Evolutionary conservation across 2,329 filamentous ascomycete genomes (phyloP).

Genomic region (Ploettnerulaceae sp.): DNA sequence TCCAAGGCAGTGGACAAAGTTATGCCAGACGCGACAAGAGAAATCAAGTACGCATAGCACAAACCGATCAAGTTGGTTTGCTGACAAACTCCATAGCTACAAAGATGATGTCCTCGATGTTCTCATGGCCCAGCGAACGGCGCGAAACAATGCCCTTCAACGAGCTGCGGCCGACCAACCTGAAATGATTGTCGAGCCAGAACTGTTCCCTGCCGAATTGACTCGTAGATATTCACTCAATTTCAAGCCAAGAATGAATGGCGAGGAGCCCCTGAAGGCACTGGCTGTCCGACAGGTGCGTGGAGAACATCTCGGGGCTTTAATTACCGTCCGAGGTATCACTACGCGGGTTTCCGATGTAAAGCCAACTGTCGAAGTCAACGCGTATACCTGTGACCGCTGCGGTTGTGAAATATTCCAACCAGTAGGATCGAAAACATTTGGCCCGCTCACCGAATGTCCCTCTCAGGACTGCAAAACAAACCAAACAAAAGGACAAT

Average conservation of each 20-base stretch:
- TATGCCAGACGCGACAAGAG: constrained; percentile 72
- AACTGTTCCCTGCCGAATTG: constrained; percentile 85
- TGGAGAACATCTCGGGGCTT: constrained; percentile 84
- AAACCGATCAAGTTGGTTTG: constrained; percentile 9
- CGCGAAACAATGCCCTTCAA: constrained; percentile 73
- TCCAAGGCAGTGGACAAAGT: constrained; percentile 83
- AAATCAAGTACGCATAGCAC: constrained; percentile 59
- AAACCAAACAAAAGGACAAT: constrained; percentile 89
- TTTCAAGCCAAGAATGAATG: constrained; percentile 84
- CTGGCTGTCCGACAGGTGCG: constrained; percentile 91
- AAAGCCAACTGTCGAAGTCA: constrained; percentile 95
- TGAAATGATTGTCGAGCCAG: constrained; percentile 61
- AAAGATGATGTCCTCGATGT: constrained; percentile 98
- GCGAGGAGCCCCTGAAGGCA: constrained; percentile 57
- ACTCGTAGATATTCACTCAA: constrained; percentile 92
- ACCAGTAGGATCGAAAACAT: constrained; percentile 86
- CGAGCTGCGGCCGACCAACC: constrained; percentile 60
- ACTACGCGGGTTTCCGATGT: constrained; percentile 94
- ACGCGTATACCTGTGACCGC: constrained; percentile 94
- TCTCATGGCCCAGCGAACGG: constrained; percentile 86
- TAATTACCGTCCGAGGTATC: constrained; percentile 93
- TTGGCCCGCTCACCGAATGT: constrained; percentile 79
- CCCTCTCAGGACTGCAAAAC: constrained; percentile 83
- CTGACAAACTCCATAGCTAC: constrained; percentile 55
- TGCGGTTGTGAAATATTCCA: constrained; percentile 98